Evolutionary conservation across 108 stramenopile genomes (phyloP).

Genomic region (Cyclotella sp.): DNA sequence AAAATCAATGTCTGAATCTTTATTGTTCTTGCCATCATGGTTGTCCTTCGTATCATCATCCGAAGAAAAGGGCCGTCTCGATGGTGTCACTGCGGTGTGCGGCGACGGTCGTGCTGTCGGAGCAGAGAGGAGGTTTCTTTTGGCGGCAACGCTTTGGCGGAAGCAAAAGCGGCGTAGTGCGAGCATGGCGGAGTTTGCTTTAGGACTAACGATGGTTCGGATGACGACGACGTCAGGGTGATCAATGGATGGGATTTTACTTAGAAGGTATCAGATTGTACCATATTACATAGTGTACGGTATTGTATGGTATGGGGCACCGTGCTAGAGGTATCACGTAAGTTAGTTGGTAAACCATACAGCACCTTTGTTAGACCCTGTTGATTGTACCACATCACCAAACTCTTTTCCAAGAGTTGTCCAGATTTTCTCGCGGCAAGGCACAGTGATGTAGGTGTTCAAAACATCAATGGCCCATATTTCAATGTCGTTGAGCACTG

Average conservation of each 20-base stretch:
- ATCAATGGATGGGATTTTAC: background rate
- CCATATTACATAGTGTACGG: too few species aligned
- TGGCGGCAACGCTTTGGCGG: background rate
- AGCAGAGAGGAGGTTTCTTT: background rate
- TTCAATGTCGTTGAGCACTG: too few species aligned
- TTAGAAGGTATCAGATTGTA: too few species aligned
- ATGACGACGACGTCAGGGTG: background rate
- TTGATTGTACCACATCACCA: too few species aligned
- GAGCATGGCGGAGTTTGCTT: constrained; percentile 1
- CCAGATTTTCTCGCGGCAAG: too few species aligned
- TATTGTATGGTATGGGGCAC: too few species aligned
- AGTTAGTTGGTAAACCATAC: too few species aligned
- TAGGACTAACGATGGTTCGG: background rate
- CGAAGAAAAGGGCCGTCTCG: background rate
- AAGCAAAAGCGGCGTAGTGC: constrained; percentile 9
- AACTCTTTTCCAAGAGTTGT: too few species aligned
- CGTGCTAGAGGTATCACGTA: too few species aligned
- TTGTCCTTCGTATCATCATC: constrained; percentile 3
- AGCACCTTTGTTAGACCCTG: too few species aligned
- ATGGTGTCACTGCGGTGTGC: background rate
- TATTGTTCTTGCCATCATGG: constrained; percentile 1
- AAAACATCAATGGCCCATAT: too few species aligned
- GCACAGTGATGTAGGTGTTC: too few species aligned
- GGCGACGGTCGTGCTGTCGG: background rate
- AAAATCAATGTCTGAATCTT: constrained; percentile 22